Evolutionary conservation across 2,329 filamentous ascomycete species (phyloP), one percentile per base, ranked within the genome.

Genomic region (Penicillium sp.): DNA sequence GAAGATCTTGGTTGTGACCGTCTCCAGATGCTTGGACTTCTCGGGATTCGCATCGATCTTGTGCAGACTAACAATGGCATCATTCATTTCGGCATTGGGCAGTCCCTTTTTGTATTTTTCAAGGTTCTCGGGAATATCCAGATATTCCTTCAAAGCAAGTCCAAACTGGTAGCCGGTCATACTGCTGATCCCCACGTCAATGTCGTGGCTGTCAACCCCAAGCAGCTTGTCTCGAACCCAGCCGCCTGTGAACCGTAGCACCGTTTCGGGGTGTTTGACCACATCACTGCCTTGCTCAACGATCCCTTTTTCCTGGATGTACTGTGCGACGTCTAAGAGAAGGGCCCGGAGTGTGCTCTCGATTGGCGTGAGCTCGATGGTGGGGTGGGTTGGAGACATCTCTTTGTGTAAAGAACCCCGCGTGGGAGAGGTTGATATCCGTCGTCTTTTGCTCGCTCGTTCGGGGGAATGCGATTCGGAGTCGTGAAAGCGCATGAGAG

Each of bases 11-110:
- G 90, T 91, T 9, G 91, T 96, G 45, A 91, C 90, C 0, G 93
- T 97, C 74, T 96, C 93, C 13, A 97, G 83, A 70, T 97, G 91
- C 76, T 97, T 97, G 18, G 92, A 96, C 76, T 96, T 97, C 67
- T 97, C 92, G 0, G 92, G 93, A 71, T 97, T 97, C 53, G 88
- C 88, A 48, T 89, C 88, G 62, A 97, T 93, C 72, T 91, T 95
- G 79, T 97, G 89, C 28, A 97, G 80, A 59, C 85, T 88, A 46
- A 89, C 87, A 49, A 94, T 80, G 52, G 87, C 87, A 48, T 82
- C 81, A 83, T 82, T 67, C 18, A 86, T 81, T 60, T 86, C 80
- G 13, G 75, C 68, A 9, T 70, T 65, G 9, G 52, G 71, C 66
- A 63, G 83, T 67, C 47, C 79, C 67, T 43, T 74, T 63, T 56